A percentile compares a stretch with the other conserved stretches of the same genome.
These are phyloP conservation scores for Lipomyces sp. DNA, from an alignment of 805 yeast genomes.

Conservation along the genomic window DNA sequence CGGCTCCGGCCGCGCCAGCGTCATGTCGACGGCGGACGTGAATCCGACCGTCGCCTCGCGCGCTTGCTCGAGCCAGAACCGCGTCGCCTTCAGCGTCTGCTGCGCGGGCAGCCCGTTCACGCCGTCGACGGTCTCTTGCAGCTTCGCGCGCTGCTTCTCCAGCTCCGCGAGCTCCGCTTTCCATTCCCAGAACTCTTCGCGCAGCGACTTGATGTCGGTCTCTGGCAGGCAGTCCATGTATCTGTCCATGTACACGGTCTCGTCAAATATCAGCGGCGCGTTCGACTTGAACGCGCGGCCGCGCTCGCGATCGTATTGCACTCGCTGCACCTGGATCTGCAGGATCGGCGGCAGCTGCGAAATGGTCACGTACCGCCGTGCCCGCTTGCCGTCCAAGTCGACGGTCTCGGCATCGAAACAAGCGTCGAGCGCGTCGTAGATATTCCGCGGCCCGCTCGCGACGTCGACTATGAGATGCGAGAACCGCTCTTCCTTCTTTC, in stretches of 20 bases:
- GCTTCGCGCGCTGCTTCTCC: conserved; percentile 43
- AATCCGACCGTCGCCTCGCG: conserved; percentile 1
- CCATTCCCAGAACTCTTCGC: conserved; percentile 60
- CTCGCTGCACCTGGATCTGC: conserved; percentile 92
- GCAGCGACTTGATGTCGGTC: conserved; percentile 47
- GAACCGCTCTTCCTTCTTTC: conserved; percentile 63
- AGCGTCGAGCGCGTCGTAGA: conserved; percentile 86
- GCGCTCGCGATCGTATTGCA: conserved; percentile 74
- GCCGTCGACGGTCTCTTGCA: conserved; percentile 31
- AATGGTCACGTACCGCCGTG: conserved; percentile 69
- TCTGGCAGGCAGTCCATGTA: conserved; percentile 56
- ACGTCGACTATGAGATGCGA: conserved; percentile 79
- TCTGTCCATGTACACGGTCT: conserved; percentile 78
- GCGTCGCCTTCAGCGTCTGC: conserved; percentile 18
- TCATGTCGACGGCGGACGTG: background rate
- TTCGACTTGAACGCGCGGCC: conserved; percentile 76
- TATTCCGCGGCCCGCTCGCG: conserved; percentile 80
- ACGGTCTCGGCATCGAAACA: conserved; percentile 73
- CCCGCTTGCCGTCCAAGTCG: conserved; percentile 63
- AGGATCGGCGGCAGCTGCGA: conserved; percentile 71
- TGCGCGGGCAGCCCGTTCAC: conserved; percentile 11
- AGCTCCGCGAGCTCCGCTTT: conserved; percentile 51
- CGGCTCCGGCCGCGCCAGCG: background rate
- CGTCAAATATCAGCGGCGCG: conserved; percentile 77
- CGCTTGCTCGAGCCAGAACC: conserved; percentile 22